Base-by-base conservation (phyloP, 495 filamentous ascomycete species). In the Xylaria cubensis region DNA sequence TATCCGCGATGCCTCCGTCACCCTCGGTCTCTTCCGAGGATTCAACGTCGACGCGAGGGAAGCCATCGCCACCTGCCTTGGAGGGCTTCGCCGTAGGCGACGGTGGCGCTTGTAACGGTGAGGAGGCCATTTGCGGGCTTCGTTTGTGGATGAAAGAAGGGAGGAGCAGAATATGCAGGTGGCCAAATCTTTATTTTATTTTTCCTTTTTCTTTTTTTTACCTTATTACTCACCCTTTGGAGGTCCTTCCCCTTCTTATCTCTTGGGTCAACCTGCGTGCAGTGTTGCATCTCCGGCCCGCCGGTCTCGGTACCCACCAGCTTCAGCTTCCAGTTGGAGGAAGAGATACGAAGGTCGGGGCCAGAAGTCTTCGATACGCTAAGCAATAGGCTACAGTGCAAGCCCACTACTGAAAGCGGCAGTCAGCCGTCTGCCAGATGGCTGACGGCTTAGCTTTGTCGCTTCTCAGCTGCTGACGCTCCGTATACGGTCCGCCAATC, bases 71-170 rank as follows among this genome's bases (percentile, higher is more conserved):
- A 26, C 7, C 50, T 53, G 26, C n/a, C 64, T 67, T 46, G 36
- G 21, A 19, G 32, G 36, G 34, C 44, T 39, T 26, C n/a, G 32
- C n/a, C 51, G 51, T 19, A 26, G 34, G 19, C 13, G 29, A 26
- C 46, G 6, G 44, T 41, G 55, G 42, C 26, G 36, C 70, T 48
- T 12, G 62, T 66, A 29, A 69, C 62, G 53, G 64, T 64, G n/a
- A 8, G n/a, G 62, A 39, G 41, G n/a, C 44, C n/a, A 29, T 58
- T 74, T 58, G 13, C 50, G 67, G n/a, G 70, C 67, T 39, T 62
- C 72, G n/a, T 73, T 67, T 13, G 36, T 13, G 39, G 32, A 24
- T 4, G 50, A 13, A 24, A 48, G 50, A 44, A 68, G 13, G 41
- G 19, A 55, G 8, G 55, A 53, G 46, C 9, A 15, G 39, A 26